Conservation (phyloP, 495 filamentous ascomycete genomes). For the Aspergillus asperescens region DNA sequence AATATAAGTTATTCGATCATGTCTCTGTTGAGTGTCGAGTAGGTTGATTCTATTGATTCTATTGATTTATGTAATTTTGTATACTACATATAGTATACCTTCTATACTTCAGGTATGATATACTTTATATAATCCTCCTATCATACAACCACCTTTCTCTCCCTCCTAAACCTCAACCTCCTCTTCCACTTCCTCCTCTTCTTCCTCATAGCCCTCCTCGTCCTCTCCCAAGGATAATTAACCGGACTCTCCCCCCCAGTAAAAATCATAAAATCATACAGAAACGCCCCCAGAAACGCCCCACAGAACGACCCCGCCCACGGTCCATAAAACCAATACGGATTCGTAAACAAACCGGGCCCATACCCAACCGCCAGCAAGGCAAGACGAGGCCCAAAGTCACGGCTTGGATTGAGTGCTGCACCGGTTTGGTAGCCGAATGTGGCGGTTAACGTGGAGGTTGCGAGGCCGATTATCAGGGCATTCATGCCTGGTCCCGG, state of each 20-base stretch:
- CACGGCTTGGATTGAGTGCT: constrained; percentile 46
- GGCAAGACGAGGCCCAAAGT: constrained; percentile 46
- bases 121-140: background rate
- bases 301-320: constrained; percentile 44
- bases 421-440: constrained; percentile 47
- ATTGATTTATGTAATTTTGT: too few relatives aligned
- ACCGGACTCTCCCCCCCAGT: constrained; percentile 49
- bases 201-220: constrained; percentile 31
- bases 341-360: constrained; percentile 33
- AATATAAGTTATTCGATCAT: too few relatives aligned
- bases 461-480: constrained; percentile 42
- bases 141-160: background rate
- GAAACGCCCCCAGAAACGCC: constrained; percentile 38
- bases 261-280: constrained; percentile 53
- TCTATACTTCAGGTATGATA: too few relatives aligned
- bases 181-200: constrained; percentile 31
- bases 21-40: too few relatives aligned
- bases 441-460: constrained; percentile 39
- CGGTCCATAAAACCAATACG: constrained; percentile 50
- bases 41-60: too few relatives aligned
- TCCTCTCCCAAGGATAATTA: constrained; percentile 43
- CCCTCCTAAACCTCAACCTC: constrained; percentile 21
- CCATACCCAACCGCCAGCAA: constrained; percentile 42
- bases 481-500: constrained; percentile 51
- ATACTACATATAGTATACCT: too few relatives aligned